These are phyloP conservation scores for Phytophthora rubi DNA, from an alignment of 352 stramenopile genomes.

Conservation along the genomic window DNA sequence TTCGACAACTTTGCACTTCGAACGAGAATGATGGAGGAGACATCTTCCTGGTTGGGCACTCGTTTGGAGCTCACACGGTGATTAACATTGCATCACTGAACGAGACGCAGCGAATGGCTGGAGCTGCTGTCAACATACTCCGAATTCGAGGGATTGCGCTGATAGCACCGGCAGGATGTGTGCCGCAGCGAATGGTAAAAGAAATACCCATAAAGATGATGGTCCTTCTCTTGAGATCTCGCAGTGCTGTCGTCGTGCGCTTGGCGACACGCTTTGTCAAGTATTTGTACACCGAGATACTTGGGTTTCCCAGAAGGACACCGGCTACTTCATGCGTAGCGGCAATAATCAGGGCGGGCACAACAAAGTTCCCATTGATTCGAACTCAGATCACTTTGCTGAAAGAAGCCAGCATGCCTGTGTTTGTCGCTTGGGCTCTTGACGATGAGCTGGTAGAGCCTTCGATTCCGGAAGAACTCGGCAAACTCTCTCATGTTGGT, in stretches of 20 bases:
- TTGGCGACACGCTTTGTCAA: conserved; percentile 37
- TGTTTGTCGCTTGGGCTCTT: conserved; percentile 52
- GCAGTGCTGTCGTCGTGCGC: conserved; percentile 34
- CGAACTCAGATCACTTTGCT: conserved; percentile 38
- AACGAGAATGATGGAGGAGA: conserved; percentile 19
- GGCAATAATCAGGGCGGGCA: conserved; percentile 46
- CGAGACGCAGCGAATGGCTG: conserved; percentile 24
- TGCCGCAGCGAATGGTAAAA: conserved; percentile 50
- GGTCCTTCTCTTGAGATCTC: conserved; percentile 25
- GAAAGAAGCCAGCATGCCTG: conserved; percentile 28
- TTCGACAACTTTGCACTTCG: conserved; percentile 38
- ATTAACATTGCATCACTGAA: conserved; percentile 40
- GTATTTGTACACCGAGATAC: conserved; percentile 47
- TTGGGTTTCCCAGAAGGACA: conserved; percentile 40
- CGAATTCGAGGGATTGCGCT: conserved; percentile 48
- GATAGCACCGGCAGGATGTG: conserved; percentile 47
- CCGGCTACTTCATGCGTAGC: conserved; percentile 46
- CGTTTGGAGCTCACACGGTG: conserved; percentile 43
- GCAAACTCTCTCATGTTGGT: conserved; percentile 33
- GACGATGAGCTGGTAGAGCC: conserved; percentile 56
- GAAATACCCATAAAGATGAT: conserved; percentile 39
- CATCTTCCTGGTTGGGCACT: conserved; percentile 41
- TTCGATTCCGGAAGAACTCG: conserved; percentile 50
- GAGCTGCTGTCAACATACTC: conserved; percentile 15
- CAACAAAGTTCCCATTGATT: conserved; percentile 52